Evolutionary conservation across 208 protist genomes (phyloP), one percentile per base, ranked within the genome.

Genomic region (Leishmania arabica): DNA sequence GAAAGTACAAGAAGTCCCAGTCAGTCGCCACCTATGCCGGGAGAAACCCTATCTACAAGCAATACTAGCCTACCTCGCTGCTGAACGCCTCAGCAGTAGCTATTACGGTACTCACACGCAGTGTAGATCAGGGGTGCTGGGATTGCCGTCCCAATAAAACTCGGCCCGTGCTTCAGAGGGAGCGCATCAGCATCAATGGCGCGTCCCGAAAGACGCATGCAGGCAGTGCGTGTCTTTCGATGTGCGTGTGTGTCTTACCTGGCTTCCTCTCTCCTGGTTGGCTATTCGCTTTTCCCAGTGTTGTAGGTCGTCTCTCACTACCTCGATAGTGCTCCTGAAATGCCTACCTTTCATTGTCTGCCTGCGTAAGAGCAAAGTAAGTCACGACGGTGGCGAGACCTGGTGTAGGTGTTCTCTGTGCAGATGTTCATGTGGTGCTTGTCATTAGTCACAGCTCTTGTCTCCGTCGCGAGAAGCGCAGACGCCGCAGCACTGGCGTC

Each of bases 41-140:
- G 0, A 60, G 88, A 47, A 62, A 88, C 60, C 79, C 86, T 8
- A 86, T 87, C 15, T 94, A 86, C 72, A 92, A 88, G 66, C 89
- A 89, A 72, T 90, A 89, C 65, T 89, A 88, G 51, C 34, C 34
- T n/a, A 42, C 49, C n/a, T 47, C 45, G 45, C 24, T 7, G 69
- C 27, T 54, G 31, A 27, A n/a, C 37, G 49, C 42, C 19, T 47
- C 7, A 37, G 17, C 66, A 24, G 66, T 71, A 47, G 21, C 40
- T 47, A 2, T 47, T 24, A n/a, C 21, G 24, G 66, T 49, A 40
- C 17, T 71, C 9, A 47, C 40, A n/a, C 40, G 66, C 19, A 71
- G 37, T 13, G 21, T 17, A 42, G 21, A 42, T 42, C 37, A 24
- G 66, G 34, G 40, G 40, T 11, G 19, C 40, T 47, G 4, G 66